Conservation (phyloP, 805 yeast genomes). For the Kuraishia floccosa region DNA sequence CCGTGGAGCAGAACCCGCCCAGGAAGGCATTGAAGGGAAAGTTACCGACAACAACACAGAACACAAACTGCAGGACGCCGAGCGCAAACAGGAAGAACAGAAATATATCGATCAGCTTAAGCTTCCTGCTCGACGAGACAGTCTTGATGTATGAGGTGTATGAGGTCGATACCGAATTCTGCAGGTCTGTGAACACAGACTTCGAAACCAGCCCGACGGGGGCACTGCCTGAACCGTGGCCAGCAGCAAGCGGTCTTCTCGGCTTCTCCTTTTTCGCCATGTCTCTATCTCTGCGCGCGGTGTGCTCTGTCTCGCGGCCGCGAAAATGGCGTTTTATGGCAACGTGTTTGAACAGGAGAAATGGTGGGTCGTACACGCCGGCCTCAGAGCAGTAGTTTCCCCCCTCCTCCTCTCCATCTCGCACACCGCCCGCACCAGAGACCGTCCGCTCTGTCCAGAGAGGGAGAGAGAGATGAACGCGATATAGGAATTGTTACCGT, state of each 20-base stretch:
- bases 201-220: too few relatives aligned
- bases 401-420: too few relatives aligned
- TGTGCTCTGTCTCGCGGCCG: background rate
- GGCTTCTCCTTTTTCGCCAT: conserved; percentile 29
- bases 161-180: conserved; percentile 17
- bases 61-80: conserved; percentile 71
- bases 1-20: conserved; percentile 86
- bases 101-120: conserved; percentile 68
- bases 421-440: too few relatives aligned
- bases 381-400: too few relatives aligned
- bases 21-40: conserved; percentile 97
- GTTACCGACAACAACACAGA: conserved; percentile 68
- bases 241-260: conserved; percentile 3
- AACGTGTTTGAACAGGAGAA: too few relatives aligned
- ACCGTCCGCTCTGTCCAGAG: too few relatives aligned
- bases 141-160: conserved; percentile 19
- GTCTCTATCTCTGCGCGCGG: too few relatives aligned
- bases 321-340: conserved; percentile 1
- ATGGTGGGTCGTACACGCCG: too few relatives aligned
- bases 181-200: conserved; percentile 16
- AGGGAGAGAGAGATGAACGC: too few relatives aligned
- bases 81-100: conserved; percentile 61
- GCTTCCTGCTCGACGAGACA: conserved; percentile 21
- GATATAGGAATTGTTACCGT: too few relatives aligned
- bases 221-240: conserved; percentile 2